These are phyloP conservation scores for Camelina sativa DNA, from an alignment of 345 rosid species.

Conservation along the genomic window DNA sequence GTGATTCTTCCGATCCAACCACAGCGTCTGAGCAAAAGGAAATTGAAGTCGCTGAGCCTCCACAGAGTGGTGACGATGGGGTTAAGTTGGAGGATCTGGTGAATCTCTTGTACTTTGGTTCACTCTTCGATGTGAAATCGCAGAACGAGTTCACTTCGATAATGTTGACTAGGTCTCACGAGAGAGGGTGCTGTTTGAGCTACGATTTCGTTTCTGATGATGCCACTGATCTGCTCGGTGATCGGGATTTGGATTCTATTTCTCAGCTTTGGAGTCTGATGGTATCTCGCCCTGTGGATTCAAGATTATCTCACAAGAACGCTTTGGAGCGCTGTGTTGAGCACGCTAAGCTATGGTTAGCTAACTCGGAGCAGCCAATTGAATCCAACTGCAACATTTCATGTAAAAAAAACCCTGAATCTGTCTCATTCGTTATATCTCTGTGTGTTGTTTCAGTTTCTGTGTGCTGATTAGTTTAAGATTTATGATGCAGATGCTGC, in stretches of 20 bases:
- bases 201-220: slow-evolving; percentile 94
- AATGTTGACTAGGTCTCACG: slow-evolving; percentile 84
- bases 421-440: neutral
- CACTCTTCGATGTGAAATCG: slow-evolving; percentile 77
- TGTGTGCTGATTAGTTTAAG: neutral
- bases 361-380: slow-evolving; percentile 64
- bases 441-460: neutral
- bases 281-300: slow-evolving; percentile 79
- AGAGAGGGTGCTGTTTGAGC: slow-evolving; percentile 87
- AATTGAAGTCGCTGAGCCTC: slow-evolving; percentile 12
- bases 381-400: slow-evolving; percentile 60
- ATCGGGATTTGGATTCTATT: slow-evolving; percentile 78
- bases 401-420: slow-evolving; percentile 45
- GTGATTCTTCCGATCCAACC: slow-evolving; percentile 24
- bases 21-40: slow-evolving; percentile 19
- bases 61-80: slow-evolving; percentile 16
- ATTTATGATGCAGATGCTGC: slow-evolving; percentile 61
- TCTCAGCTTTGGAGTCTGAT: slow-evolving; percentile 64
- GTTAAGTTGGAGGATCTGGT: slow-evolving; percentile 63
- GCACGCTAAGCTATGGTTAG: slow-evolving; percentile 80
- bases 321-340: slow-evolving; percentile 76
- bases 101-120: slow-evolving; percentile 78
- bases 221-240: slow-evolving; percentile 84
- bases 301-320: slow-evolving; percentile 76
- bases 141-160: slow-evolving; percentile 79